These are phyloP conservation scores for Vaccinium vitisidaea DNA, from an alignment of 148 eudicot genomes.

Conservation along the genomic window DNA sequence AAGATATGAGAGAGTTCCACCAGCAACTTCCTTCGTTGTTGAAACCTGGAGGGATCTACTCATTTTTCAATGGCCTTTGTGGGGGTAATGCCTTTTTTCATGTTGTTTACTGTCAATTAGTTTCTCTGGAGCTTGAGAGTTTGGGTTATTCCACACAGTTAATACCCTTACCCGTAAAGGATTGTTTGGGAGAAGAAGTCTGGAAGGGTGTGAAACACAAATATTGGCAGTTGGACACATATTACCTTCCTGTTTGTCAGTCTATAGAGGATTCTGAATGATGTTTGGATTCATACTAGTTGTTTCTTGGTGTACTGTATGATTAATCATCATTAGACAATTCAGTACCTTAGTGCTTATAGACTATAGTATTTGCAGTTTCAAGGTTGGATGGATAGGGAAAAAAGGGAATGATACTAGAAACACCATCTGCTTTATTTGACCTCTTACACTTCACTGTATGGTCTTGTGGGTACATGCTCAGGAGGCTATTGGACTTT, in stretches of 20 bases:
- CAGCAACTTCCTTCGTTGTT: constrained; percentile 74
- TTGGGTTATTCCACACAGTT: constrained; percentile 83
- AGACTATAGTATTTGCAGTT: background rate
- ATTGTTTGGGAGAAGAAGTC: constrained; percentile 72
- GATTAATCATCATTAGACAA: constrained; percentile 8
- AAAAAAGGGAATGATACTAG: background rate
- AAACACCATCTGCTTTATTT: background rate
- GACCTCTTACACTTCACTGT: background rate
- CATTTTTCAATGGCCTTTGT: constrained; percentile 88
- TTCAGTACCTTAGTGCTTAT: background rate
- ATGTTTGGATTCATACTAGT: constrained; percentile 11
- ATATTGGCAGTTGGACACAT: constrained; percentile 93
- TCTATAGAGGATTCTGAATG: constrained; percentile 57
- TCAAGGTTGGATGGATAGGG: constrained; percentile 2
- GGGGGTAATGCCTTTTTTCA: constrained; percentile 86
- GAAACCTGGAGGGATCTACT: constrained; percentile 86
- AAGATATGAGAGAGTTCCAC: constrained; percentile 89
- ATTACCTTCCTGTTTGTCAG: constrained; percentile 96
- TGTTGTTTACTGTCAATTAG: constrained; percentile 87
- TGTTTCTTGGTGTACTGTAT: background rate
- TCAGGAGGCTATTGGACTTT: background rate
- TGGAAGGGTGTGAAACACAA: constrained; percentile 96
- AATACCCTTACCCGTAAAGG: constrained; percentile 81
- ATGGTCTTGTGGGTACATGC: background rate
- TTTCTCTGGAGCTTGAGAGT: constrained; percentile 82